Conservation (phyloP, 2,329 filamentous ascomycete species). For the Fusarium pseudonygamai region DNA sequence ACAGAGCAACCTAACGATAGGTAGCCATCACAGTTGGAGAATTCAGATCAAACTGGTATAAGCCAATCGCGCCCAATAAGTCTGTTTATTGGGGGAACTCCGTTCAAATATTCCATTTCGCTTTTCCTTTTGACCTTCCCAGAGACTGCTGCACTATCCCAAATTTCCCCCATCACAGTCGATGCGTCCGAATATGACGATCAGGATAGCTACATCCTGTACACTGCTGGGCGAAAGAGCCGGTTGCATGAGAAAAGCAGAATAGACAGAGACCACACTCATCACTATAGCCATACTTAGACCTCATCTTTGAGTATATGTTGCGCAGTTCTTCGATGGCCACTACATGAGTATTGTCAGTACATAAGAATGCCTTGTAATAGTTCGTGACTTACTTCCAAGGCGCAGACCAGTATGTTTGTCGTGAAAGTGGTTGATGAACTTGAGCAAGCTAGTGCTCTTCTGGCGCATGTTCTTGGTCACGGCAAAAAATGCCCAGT, state of each 20-base stretch:
- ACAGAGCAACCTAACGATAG: neutral
- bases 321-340: constrained; percentile 5
- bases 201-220: neutral
- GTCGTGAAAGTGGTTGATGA: neutral
- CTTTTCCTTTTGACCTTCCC: neutral
- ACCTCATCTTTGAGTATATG: too few relatives aligned
- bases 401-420: neutral
- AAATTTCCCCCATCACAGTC: neutral
- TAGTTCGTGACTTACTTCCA: neutral
- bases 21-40: neutral
- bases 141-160: neutral
- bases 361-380: too few relatives aligned
- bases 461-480: neutral
- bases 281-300: too few relatives aligned
- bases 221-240: neutral
- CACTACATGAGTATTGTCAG: neutral
- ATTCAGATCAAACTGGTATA: neutral
- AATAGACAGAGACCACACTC: too few relatives aligned
- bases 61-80: neutral
- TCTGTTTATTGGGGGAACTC: neutral
- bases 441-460: too few relatives aligned
- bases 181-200: neutral
- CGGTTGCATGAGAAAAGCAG: neutral
- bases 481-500: neutral
- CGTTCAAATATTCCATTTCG: neutral